Conservation (phyloP, 768 basidiomycete genomes). For the Kwoniella dejecticola region DNA sequence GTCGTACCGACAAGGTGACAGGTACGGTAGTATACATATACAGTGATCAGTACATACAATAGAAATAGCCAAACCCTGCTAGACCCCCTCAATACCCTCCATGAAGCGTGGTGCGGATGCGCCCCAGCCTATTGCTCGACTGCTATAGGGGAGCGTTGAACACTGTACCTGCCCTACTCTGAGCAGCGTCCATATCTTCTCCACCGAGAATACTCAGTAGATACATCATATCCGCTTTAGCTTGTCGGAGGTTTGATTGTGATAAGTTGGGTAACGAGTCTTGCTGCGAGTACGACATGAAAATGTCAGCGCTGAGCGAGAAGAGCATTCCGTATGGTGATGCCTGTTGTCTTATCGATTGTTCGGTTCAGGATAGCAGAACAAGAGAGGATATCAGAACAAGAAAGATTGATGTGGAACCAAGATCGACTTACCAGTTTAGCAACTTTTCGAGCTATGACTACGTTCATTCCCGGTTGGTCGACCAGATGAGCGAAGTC, state of each 20-base stretch:
- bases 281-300: slow-evolving; percentile 9
- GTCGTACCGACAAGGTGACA: too few relatives aligned
- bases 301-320: too few relatives aligned
- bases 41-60: neutral
- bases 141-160: slow-evolving; percentile 6
- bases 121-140: neutral
- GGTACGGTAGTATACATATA: neutral
- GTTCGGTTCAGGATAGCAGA: too few relatives aligned
- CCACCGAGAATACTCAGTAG: slow-evolving; percentile 12
- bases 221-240: slow-evolving; percentile 24
- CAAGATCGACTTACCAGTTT: slow-evolving; percentile 12
- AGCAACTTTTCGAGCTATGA: slow-evolving; percentile 18
- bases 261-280: slow-evolving; percentile 18
- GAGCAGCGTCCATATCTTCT: slow-evolving; percentile 8
- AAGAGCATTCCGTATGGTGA: too few relatives aligned
- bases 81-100: too few relatives aligned
- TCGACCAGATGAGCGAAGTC: slow-evolving; percentile 20
- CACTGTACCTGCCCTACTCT: slow-evolving; percentile 10
- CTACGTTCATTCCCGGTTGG: slow-evolving; percentile 14
- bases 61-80: too few relatives aligned
- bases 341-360: too few relatives aligned
- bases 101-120: too few relatives aligned
- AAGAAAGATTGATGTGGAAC: neutral
- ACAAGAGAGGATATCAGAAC: too few relatives aligned
- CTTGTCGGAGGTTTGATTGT: slow-evolving; percentile 16